A percentile compares a stretch with the other conserved stretches of the same genome.
Evolutionary conservation across 805 yeast species (phyloP).

Genomic region (Cyberlindnera galapagoensis): DNA sequence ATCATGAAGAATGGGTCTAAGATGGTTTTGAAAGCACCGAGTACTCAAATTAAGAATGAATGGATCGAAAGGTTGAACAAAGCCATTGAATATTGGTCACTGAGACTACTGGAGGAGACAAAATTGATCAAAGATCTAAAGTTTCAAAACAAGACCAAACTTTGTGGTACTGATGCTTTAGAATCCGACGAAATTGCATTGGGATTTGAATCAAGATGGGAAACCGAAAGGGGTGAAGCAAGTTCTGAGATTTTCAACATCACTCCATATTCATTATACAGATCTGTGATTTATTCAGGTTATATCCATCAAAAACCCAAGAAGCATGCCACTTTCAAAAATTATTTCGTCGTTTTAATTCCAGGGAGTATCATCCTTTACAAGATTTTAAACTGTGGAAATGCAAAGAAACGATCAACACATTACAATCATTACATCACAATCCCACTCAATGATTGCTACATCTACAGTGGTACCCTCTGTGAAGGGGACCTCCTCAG

Average conservation of each 20-base stretch:
- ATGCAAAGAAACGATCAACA: slow-evolving; percentile 39
- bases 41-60: slow-evolving; percentile 40
- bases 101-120: slow-evolving; percentile 34
- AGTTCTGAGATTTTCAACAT: slow-evolving; percentile 49
- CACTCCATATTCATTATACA: slow-evolving; percentile 51
- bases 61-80: slow-evolving; percentile 56
- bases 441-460: slow-evolving; percentile 60
- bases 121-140: slow-evolving; percentile 25
- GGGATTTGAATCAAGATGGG: slow-evolving; percentile 44
- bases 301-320: slow-evolving; percentile 60
- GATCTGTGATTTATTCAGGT: slow-evolving; percentile 60
- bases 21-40: slow-evolving; percentile 52
- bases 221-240: slow-evolving; percentile 43
- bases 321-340: slow-evolving; percentile 60
- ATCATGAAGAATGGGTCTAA: slow-evolving; percentile 37
- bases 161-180: too few species aligned
- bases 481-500: slow-evolving; percentile 51
- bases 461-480: slow-evolving; percentile 65
- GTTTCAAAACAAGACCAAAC: too few species aligned
- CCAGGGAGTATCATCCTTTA: slow-evolving; percentile 66
- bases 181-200: slow-evolving; percentile 49
- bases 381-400: slow-evolving; percentile 43
- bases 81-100: slow-evolving; percentile 54
- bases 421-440: slow-evolving; percentile 49
- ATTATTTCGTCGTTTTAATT: slow-evolving; percentile 55